Percentiles rank a stretch among this genome's conserved stretches.
Evolutionary conservation across 805 yeast species (phyloP).

Genomic region (Candida insectorum): DNA sequence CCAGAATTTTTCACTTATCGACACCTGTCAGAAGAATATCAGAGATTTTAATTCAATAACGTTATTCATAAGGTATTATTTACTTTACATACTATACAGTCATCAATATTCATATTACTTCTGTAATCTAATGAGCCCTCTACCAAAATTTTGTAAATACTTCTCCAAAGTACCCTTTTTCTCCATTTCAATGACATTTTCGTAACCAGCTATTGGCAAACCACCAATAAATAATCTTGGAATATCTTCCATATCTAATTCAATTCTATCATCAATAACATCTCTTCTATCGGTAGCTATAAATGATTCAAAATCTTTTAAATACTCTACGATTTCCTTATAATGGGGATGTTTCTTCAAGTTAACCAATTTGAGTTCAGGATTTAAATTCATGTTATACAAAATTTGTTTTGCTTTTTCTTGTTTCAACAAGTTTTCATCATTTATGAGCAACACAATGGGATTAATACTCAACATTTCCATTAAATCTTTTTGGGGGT

Average conservation of each 20-base stretch:
- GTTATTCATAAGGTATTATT: too few relatives aligned
- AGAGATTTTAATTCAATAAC: too few relatives aligned
- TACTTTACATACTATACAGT: too few relatives aligned
- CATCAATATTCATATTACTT: too few relatives aligned
- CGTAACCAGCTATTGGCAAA: constrained; percentile 26
- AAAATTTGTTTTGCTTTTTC: constrained; percentile 18
- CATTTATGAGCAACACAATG: constrained; percentile 23
- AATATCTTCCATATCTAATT: constrained; percentile 15
- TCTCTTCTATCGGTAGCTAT: constrained; percentile 5
- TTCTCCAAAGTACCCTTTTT: not conserved
- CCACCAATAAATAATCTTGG: constrained; percentile 36
- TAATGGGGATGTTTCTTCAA: constrained; percentile 31
- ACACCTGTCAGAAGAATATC: too few relatives aligned
- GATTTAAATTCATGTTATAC: constrained; percentile 22
- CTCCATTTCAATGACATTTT: constrained; percentile 20
- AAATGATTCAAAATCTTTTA: constrained; percentile 15
- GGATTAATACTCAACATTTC: constrained; percentile 32
- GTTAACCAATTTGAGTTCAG: constrained; percentile 30
- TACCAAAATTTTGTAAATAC: too few relatives aligned
- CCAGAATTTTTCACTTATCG: too few relatives aligned
- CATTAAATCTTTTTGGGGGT: constrained; percentile 22
- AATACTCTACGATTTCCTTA: constrained; percentile 19
- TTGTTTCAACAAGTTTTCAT: constrained; percentile 14
- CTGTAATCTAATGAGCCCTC: too few relatives aligned
- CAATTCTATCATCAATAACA: constrained; percentile 3